Evolutionary conservation across 768 basidiomycete species (phyloP).

Genomic region (Kwoniella europaea): DNA sequence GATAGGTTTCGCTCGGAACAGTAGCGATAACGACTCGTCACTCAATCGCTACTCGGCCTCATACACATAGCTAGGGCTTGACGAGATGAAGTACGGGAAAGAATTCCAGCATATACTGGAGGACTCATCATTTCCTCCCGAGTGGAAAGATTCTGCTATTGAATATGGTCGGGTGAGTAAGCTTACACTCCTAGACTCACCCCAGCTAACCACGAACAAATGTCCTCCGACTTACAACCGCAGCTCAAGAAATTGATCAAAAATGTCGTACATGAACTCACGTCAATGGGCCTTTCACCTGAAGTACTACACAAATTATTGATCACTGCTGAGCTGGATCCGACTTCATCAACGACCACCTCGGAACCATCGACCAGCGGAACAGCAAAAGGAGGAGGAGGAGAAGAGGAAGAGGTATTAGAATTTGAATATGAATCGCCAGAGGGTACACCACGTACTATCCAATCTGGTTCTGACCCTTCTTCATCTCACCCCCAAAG

Average conservation of each 20-base stretch:
- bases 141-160: conserved; percentile 76
- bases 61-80: no score
- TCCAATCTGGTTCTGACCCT: conserved; percentile 9
- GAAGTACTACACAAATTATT: conserved; percentile 61
- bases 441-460: conserved; percentile 31
- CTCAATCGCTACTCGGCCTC: no score
- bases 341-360: neutral
- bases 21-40: no score
- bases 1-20: no score
- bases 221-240: no score
- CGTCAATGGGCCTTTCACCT: conserved; percentile 67
- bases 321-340: conserved; percentile 45
- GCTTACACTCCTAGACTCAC: no score
- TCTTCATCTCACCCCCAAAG: neutral
- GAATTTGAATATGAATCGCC: conserved; percentile 53
- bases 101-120: conserved; percentile 59
- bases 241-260: conserved; percentile 88
- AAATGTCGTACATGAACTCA: conserved; percentile 76
- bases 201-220: no score
- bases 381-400: neutral
- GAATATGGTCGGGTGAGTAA: conserved; percentile 75
- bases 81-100: conserved; percentile 60
- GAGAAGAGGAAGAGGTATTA: conserved; percentile 41
- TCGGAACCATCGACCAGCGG: neutral
- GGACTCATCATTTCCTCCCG: conserved; percentile 69